Base-by-base conservation (phyloP, 306 rosid genomes). In the Pterocarpus santalinus region DNA sequence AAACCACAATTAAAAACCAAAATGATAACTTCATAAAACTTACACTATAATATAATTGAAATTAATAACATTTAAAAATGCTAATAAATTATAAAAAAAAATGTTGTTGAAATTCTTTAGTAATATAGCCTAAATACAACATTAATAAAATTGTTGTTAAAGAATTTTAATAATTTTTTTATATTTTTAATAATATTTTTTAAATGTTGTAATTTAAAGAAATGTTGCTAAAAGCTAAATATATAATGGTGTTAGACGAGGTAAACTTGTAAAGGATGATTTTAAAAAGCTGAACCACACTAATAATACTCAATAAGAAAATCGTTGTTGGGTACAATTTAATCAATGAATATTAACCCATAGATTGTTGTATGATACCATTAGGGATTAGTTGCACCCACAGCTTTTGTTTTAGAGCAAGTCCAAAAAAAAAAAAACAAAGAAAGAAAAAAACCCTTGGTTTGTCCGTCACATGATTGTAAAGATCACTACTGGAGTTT, bases 261-360 rank as follows among this genome's bases (percentile, higher is more conserved):
- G 66, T 30, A 1, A 33, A 30, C 5, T 39, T 3, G n/a, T 30
- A 63, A 9, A 62, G 62, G 80, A 62, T 75, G 70, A 14, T 9
- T 33, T 75, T 2, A 64, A 46, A 76, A 76, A 36, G 38, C 35
- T 55, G 38, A 56, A 65, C 34, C 75, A 65, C 44, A n/a, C 69
- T 64, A 34, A 41, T 57, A 15, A 65, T 47, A 12, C 51, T 2
- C 52, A 13, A 49, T 43, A 43, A 67, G 52, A 60, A 49, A 34
- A 43, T 43, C 4, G 1, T 9, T 9, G 13, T 30, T 44, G 80
- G 69, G 16, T 44, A 30, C 51, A 16, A 41, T 11, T 67, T 8
- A 33, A 53, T 43, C 47, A 43, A 43, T 43, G 47, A 43, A 61
- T n/a, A 61, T n/a, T 51, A 65, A 49, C 34, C 49, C 81, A 76